phyloP scores from a whole-genome alignment of 257 asterid genomes.

The Solanum sitiens region DNA sequence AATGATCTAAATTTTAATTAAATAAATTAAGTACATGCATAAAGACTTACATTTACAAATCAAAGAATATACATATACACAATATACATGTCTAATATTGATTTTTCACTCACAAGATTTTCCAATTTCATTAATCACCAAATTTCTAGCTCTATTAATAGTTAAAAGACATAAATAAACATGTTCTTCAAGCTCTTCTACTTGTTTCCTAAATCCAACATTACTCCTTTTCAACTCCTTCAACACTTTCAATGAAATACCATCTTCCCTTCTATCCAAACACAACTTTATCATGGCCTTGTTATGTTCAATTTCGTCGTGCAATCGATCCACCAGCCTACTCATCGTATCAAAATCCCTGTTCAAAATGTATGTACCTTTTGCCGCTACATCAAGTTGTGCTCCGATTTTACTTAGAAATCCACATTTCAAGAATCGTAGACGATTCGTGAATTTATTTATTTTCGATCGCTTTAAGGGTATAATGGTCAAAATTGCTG shows the following conservation, averaged over 20 bases:
- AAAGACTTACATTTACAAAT: background rate
- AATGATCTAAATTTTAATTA: no score
- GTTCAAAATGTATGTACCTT: conserved; percentile 66
- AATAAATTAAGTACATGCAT: background rate
- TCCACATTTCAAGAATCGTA: conserved; percentile 24
- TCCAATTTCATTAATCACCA: conserved; percentile 51
- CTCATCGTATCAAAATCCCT: conserved; percentile 81
- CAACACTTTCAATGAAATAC: conserved; percentile 24
- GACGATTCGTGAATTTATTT: background rate
- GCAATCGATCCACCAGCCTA: conserved; percentile 41
- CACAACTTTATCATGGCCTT: conserved; percentile 46
- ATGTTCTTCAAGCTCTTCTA: conserved; percentile 70
- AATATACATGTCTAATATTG: background rate
- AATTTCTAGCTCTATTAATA: conserved; percentile 55
- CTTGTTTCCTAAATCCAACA: conserved; percentile 44
- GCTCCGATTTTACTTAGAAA: conserved; percentile 20
- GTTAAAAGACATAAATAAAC: conserved; percentile 61
- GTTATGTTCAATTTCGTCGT: conserved; percentile 65
- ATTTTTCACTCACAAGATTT: background rate
- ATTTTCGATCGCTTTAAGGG: conserved; percentile 24
- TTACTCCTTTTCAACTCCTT: conserved; percentile 48
- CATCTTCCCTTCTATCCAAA: conserved; percentile 31
- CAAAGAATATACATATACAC: background rate
- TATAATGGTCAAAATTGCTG: conserved; percentile 8
- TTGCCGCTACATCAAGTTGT: conserved; percentile 76